Evolutionary conservation across 2,329 filamentous ascomycete genomes (phyloP).

Genomic region (Fusarium devonianum): DNA sequence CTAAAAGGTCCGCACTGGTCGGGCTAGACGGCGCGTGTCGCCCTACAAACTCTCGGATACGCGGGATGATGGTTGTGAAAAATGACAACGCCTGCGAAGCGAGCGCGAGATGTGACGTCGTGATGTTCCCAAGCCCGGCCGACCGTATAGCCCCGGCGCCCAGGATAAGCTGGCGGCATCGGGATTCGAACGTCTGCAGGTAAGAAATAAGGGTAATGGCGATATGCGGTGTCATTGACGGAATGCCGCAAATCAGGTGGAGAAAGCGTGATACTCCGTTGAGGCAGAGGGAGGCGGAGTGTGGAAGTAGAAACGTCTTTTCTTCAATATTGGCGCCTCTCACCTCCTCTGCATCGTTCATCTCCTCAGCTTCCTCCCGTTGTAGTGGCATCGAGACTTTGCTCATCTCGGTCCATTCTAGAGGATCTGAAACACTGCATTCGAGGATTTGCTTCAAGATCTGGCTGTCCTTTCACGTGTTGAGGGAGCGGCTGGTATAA

Average conservation of each 20-base stretch:
- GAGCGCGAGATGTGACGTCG: slow-evolving; percentile 88
- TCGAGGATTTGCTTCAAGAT: slow-evolving; percentile 69
- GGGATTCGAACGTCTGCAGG: slow-evolving; percentile 89
- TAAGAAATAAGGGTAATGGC: slow-evolving; percentile 80
- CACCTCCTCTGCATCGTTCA: slow-evolving; percentile 45
- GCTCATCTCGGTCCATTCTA: slow-evolving; percentile 66
- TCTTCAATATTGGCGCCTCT: slow-evolving; percentile 79
- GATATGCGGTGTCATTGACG: slow-evolving; percentile 84
- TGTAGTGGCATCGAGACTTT: slow-evolving; percentile 62
- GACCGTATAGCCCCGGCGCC: slow-evolving; percentile 88
- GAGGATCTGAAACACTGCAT: slow-evolving; percentile 72
- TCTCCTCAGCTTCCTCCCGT: slow-evolving; percentile 30
- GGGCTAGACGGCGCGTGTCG: slow-evolving; percentile 55
- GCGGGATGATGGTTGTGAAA: slow-evolving; percentile 81
- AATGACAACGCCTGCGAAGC: slow-evolving; percentile 88
- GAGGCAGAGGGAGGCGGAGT: slow-evolving; percentile 80
- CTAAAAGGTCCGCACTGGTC: slow-evolving; percentile 66
- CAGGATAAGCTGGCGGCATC: slow-evolving; percentile 92
- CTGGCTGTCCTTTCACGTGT: slow-evolving; percentile 60
- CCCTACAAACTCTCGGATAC: slow-evolving; percentile 89
- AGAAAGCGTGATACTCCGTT: slow-evolving; percentile 81
- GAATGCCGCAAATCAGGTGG: slow-evolving; percentile 80
- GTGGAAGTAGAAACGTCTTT: slow-evolving; percentile 82
- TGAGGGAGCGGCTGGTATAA: too few relatives aligned
- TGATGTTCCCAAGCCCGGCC: slow-evolving; percentile 92